Evolutionary conservation across 1,284 basidiomycete species (phyloP), one percentile per base, ranked within the genome.

Genomic region (Marasmius sp.): DNA sequence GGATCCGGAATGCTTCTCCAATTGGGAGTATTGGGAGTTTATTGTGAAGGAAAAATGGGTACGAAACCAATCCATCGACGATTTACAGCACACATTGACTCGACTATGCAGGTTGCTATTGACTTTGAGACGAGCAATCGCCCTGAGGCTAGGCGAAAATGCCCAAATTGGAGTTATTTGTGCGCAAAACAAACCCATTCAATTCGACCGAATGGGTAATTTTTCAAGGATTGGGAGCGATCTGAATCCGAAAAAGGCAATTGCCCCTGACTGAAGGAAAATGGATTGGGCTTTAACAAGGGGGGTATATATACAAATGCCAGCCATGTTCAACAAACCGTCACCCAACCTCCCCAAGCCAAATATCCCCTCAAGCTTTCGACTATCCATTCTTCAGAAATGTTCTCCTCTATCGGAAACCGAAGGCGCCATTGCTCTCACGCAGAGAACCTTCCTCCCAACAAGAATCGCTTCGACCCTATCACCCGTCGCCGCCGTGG

Each of bases 361-460:
- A 37, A 2, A 38, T 14, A 54, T 36, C 37, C 33, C 27, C 27
- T 27, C 27, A 27, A 27, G 27, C 5, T 27, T 27, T 27, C 27
- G 27, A 27, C 27, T 27, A 27, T 27, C 27, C 27, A 27, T 27
- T 27, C 27, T 27, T 27, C 27, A 27, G 6, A 37, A 10, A 54
- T 54, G 52, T 54, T 54, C 33, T 36, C 34, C 33, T 37, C n/a
- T 4, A 22, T 52, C 37, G 59, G 61, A 48, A 51, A 58, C 36
- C 62, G 60, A 41, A 58, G 58, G 51, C 65, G 62, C 54, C 54
- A 36, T 34, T 34, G 33, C 41, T 43, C 50, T 52, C 27, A 72
- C 55, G 53, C 64, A n/a, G 74, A 76, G 58, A 76, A 76, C 61
- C 69, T 65, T 34, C 74, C 68, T 22, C 69, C 70, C 43, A n/a